Evolutionary conservation across 352 stramenopile species (phyloP).

Genomic region (Globisporangium paroecandrum): DNA sequence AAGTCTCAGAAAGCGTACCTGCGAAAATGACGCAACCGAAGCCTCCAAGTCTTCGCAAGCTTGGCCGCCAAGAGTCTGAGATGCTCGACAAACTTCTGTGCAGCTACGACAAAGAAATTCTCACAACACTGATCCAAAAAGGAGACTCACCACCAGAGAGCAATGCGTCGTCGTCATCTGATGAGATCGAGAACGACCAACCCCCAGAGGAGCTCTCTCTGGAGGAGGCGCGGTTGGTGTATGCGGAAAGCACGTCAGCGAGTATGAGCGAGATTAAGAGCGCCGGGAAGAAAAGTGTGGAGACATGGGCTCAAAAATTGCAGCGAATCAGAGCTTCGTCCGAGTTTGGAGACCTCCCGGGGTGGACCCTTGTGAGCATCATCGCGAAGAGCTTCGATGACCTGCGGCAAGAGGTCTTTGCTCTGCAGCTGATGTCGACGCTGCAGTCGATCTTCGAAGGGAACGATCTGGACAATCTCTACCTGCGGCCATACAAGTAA

Average conservation of each 20-base stretch:
- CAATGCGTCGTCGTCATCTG: not conserved
- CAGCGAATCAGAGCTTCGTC: constrained; percentile 22
- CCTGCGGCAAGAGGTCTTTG: constrained; percentile 37
- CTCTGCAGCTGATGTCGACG: constrained; percentile 31
- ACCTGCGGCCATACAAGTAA: constrained; percentile 33
- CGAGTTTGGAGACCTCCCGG: constrained; percentile 20
- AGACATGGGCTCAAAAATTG: constrained; percentile 21
- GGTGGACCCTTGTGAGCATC: constrained; percentile 34
- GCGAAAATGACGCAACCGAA: not conserved
- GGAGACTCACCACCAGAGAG: not conserved
- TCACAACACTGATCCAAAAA: not conserved
- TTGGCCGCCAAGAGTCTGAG: constrained; percentile 25
- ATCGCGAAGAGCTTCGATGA: constrained; percentile 46
- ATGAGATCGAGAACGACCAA: constrained; percentile 15
- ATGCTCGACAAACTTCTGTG: constrained; percentile 33
- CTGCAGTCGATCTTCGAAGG: constrained; percentile 29
- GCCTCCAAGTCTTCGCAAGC: constrained; percentile 13
- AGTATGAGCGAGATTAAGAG: constrained; percentile 2
- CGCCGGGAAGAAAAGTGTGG: not conserved
- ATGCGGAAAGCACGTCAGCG: constrained; percentile 25
- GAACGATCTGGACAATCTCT: constrained; percentile 27
- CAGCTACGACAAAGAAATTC: constrained; percentile 14
- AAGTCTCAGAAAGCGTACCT: constrained; percentile 8
- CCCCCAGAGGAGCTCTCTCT: constrained; percentile 24
- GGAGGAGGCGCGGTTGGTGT: constrained; percentile 26